Percentiles rank a stretch among this genome's conserved stretches.
These are phyloP conservation scores for Malbranchea zuffiana DNA, from an alignment of 2,329 filamentous ascomycete species.

Conservation along the genomic window DNA sequence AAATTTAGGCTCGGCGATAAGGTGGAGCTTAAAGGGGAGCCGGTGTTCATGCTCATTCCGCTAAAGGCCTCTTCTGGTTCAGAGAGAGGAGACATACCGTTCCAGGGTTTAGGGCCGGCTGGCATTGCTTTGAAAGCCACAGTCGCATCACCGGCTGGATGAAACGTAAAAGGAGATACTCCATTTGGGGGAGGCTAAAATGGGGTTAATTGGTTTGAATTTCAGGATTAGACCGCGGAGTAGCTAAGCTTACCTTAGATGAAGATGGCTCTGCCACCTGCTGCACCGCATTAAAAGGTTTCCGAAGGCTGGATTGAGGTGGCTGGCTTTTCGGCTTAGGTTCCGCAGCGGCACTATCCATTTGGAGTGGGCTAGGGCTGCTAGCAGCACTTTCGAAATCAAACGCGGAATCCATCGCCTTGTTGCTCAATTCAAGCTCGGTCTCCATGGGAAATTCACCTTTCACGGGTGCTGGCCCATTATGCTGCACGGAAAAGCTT, in stretches of 20 bases:
- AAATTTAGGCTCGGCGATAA: conserved; percentile 32
- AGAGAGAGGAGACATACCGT: conserved; percentile 34
- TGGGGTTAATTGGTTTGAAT: no score
- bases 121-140: conserved; percentile 2
- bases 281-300: no score
- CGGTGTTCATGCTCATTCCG: conserved; percentile 35
- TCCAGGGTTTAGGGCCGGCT: conserved; percentile 29
- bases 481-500: conserved; percentile 31
- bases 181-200: no score
- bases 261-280: no score
- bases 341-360: conserved; percentile 14
- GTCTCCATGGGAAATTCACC: conserved; percentile 23
- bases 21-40: conserved; percentile 31
- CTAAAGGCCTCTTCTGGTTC: conserved; percentile 37
- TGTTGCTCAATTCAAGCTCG: conserved; percentile 37
- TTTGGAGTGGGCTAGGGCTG: conserved; percentile 34
- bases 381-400: conserved; percentile 40
- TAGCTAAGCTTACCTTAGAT: no score
- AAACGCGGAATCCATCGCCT: conserved; percentile 39
- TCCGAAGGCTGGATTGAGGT: background rate
- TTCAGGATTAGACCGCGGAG: no score
- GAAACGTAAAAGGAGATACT: conserved; percentile 10
- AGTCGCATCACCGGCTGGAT: conserved; percentile 5
- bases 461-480: conserved; percentile 26
- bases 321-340: conserved; percentile 13